Conservation (phyloP, 805 yeast species). For the Maudiozyma saulgeensis region DNA sequence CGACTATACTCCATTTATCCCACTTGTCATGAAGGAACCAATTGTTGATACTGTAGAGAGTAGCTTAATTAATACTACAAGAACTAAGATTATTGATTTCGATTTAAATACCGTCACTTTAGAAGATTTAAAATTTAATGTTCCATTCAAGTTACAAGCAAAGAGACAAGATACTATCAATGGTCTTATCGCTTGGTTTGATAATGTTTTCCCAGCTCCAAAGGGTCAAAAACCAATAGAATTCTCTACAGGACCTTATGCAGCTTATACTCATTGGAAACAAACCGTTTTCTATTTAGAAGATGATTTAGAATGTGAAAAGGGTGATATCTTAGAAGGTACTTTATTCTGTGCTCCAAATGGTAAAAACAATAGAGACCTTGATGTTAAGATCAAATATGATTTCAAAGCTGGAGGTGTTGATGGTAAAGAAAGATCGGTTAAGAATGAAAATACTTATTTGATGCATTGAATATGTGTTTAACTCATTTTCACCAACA, state of each 20-base stretch:
- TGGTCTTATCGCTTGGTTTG: conserved; percentile 92
- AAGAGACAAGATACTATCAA: conserved; percentile 74
- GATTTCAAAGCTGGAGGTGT: conserved; percentile 34
- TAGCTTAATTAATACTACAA: conserved; percentile 63
- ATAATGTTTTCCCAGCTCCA: conserved; percentile 68
- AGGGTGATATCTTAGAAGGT: conserved; percentile 71
- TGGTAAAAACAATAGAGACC: conserved; percentile 70
- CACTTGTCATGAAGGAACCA: conserved; percentile 84
- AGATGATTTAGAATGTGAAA: conserved; percentile 65
- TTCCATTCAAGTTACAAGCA: conserved; percentile 61
- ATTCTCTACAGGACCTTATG: conserved; percentile 92
- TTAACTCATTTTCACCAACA: neutral
- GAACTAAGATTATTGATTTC: conserved; percentile 61
- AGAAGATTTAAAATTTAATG: conserved; percentile 69
- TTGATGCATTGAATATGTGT: conserved; percentile 46
- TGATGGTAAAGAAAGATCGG: conserved; percentile 44
- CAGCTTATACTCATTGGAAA: conserved; percentile 96
- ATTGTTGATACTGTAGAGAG: conserved; percentile 91
- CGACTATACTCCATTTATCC: conserved; percentile 85
- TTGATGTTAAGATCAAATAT: conserved; percentile 67
- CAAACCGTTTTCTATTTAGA: conserved; percentile 89
- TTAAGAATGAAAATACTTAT: conserved; percentile 52
- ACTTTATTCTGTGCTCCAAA: conserved; percentile 70
- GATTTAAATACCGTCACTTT: conserved; percentile 84
- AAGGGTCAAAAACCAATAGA: conserved; percentile 47